Evolutionary conservation across 2,329 filamentous ascomycete genomes (phyloP), one percentile per base, ranked within the genome.

Genomic region (Xylariaceae sp.): DNA sequence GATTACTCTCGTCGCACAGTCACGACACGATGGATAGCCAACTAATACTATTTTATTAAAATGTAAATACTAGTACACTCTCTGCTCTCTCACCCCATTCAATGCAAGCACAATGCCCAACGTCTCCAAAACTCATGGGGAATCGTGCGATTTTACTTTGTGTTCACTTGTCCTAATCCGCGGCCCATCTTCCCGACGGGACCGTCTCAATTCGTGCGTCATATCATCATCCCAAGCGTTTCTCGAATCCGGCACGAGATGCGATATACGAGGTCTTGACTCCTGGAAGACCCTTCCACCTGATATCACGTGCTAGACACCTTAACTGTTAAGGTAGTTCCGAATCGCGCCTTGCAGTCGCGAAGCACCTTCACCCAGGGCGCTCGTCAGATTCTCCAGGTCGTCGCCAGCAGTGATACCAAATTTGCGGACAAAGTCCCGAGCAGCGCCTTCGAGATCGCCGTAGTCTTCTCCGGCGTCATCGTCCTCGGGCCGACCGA

Each of bases 341-440:
- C 84, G 80, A 67, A 88, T 85, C 52, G 85, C 80, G 71, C 89
- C 91, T 78, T 97, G 92, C 71, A 97, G 80, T 75, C 86, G 88
- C 51, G 82, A 85, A 11, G 92, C 92, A 48, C 92, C 93, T 69
- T 97, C 92, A 35, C 93, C 94, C 3, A 97, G 78, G 64, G 91
- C 82, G 67, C 87, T 85, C 23, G 87, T 88, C 67, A 97, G 75
- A 74, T 96, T 96, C 74, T 99, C 94, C 58, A 99, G 77, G 74
- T 99, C 94, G 72, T 99, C 94, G 58, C 92, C 92, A 23, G 94
- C 93, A 3, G 93, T 97, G 67, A 97, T 89, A 53, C 94, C 94
- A 72, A 97, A 97, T 72, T 90, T 92, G 71, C 94, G 86, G 37
- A 97, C 87, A 76, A 97, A 96, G 75, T 99, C 94, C 78, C 94